Percentiles rank a stretch among this genome's conserved stretches.
Evolutionary conservation across 2,329 filamentous ascomycete species (phyloP).

Genomic region (Penicillium palitans): DNA sequence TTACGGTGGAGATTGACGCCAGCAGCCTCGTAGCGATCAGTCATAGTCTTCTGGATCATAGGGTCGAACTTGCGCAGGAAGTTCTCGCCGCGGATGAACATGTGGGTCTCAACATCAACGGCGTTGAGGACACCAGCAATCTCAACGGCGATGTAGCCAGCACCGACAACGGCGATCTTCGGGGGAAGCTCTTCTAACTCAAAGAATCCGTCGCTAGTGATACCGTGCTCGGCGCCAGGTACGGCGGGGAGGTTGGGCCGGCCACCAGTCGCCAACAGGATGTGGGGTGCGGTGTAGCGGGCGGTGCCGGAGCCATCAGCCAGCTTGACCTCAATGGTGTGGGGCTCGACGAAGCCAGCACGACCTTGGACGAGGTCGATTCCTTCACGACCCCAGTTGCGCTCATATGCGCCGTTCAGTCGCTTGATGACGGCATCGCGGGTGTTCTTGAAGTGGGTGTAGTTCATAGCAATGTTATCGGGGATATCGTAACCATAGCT

Average conservation of each 20-base stretch:
- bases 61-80: slow-evolving; percentile 55
- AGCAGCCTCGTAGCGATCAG: slow-evolving; percentile 51
- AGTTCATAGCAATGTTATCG: slow-evolving; percentile 45
- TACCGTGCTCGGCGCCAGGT: slow-evolving; percentile 51
- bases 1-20: slow-evolving; percentile 52
- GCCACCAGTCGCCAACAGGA: slow-evolving; percentile 51
- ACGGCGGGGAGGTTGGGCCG: slow-evolving; percentile 47
- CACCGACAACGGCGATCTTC: slow-evolving; percentile 53
- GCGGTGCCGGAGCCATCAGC: slow-evolving; percentile 43
- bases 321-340: slow-evolving; percentile 47
- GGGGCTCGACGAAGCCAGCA: slow-evolving; percentile 47
- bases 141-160: slow-evolving; percentile 55
- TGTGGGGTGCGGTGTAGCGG: slow-evolving; percentile 48
- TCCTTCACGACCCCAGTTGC: slow-evolving; percentile 52
- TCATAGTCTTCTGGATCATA: slow-evolving; percentile 55
- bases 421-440: slow-evolving; percentile 49
- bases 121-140: slow-evolving; percentile 53
- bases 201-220: slow-evolving; percentile 55
- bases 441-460: slow-evolving; percentile 49
- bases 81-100: slow-evolving; percentile 52
- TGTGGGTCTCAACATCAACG: slow-evolving; percentile 51
- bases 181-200: slow-evolving; percentile 52
- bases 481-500: slow-evolving; percentile 53
- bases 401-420: slow-evolving; percentile 52
- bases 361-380: slow-evolving; percentile 53